A percentile compares a stretch with the other conserved stretches of the same genome.
phyloP scores from a whole-genome alignment of 2,329 filamentous ascomycete species.

The Fusarium goolgardi region DNA sequence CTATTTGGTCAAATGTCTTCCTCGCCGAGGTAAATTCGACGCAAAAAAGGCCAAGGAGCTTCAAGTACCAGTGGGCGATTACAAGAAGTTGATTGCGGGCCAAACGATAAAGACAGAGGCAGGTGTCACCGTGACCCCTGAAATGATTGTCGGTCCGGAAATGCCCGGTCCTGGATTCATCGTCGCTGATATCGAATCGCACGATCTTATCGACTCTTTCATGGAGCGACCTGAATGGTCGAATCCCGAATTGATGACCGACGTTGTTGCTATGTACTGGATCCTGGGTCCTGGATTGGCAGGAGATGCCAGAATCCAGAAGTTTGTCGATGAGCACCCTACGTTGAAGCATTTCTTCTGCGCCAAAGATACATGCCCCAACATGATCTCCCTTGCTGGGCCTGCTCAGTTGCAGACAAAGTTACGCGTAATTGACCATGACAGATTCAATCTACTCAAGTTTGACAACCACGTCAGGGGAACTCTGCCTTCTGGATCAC shows the following conservation, averaged over 20 bases:
- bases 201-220: constrained; percentile 76
- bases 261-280: constrained; percentile 81
- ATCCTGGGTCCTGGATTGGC: constrained; percentile 77
- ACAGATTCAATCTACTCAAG: constrained; percentile 77
- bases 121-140: constrained; percentile 79
- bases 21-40: constrained; percentile 84
- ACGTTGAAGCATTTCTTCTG: constrained; percentile 81
- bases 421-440: constrained; percentile 77
- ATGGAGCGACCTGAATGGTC: constrained; percentile 79
- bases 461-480: constrained; percentile 65
- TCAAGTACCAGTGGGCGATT: constrained; percentile 71
- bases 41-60: constrained; percentile 70
- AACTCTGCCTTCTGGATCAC: constrained; percentile 39
- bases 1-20: constrained; percentile 84
- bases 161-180: constrained; percentile 79
- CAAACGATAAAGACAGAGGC: constrained; percentile 70
- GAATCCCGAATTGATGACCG: constrained; percentile 71
- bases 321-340: constrained; percentile 74
- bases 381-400: constrained; percentile 77
- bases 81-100: constrained; percentile 70
- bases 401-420: constrained; percentile 74
- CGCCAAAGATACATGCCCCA: constrained; percentile 77
- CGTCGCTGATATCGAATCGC: constrained; percentile 80
- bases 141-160: constrained; percentile 82
- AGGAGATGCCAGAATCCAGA: constrained; percentile 69